Conservation (phyloP, 768 basidiomycete species). For the Lentinula sp. region DNA sequence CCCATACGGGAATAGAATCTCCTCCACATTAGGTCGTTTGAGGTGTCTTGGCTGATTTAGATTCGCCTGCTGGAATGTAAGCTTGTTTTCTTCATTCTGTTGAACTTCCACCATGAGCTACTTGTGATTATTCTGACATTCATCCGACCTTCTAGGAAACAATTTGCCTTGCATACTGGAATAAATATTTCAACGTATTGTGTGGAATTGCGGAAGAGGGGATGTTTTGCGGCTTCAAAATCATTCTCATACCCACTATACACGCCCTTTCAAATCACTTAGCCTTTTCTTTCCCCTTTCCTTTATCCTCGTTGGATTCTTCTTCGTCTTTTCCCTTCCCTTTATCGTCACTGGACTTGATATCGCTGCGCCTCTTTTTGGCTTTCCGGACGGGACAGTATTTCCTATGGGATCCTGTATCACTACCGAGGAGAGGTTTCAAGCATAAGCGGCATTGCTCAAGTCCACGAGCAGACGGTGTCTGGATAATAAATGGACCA, state of each 20-base stretch:
- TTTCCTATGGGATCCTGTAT: background rate
- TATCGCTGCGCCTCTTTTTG: too few relatives aligned
- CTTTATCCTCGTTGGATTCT: background rate
- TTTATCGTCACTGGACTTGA: background rate
- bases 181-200: too few relatives aligned
- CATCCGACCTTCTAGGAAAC: slow-evolving; percentile 29
- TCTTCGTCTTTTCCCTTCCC: background rate
- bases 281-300: background rate
- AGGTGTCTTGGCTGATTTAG: slow-evolving; percentile 4
- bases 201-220: too few relatives aligned
- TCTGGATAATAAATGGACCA: background rate
- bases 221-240: too few relatives aligned
- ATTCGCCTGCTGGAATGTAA: background rate
- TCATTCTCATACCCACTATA: too few relatives aligned
- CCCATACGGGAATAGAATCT: background rate
- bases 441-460: background rate
- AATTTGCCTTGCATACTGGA: slow-evolving; percentile 50
- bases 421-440: background rate
- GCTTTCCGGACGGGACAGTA: background rate
- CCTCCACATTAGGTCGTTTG: background rate
- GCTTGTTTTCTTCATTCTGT: background rate
- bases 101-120: background rate
- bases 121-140: slow-evolving; percentile 1
- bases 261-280: too few relatives aligned
- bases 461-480: background rate